Evolutionary conservation across 305 asterid genomes (phyloP).

Genomic region (Ajuga reptans): DNA sequence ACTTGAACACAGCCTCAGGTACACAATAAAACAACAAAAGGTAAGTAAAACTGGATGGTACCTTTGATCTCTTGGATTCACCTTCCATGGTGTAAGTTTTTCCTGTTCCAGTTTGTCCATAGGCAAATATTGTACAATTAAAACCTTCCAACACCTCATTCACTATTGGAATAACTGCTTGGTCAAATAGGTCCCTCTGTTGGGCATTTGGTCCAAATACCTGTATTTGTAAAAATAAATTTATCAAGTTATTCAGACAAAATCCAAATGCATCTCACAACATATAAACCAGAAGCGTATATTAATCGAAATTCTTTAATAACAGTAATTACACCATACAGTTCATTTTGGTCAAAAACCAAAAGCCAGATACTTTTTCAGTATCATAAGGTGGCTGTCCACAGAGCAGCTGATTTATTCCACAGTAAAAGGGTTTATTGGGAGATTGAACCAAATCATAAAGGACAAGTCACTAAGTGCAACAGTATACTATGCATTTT

Average conservation of each 20-base stretch:
- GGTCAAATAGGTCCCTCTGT: conserved; percentile 80
- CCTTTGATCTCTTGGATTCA: conserved; percentile 81
- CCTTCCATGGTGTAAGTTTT: conserved; percentile 72
- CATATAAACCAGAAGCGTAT: not conserved
- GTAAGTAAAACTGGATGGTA: conserved; percentile 18
- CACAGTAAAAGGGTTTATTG: not conserved
- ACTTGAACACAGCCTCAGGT: not conserved
- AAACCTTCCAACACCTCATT: conserved; percentile 85
- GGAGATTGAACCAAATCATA: not conserved
- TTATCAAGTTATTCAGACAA: not conserved
- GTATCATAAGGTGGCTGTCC: not conserved
- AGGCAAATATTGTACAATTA: conserved; percentile 90
- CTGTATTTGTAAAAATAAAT: conserved; percentile 28
- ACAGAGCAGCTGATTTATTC: not conserved
- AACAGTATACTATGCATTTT: not conserved
- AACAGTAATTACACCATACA: not conserved
- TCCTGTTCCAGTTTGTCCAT: conserved; percentile 95
- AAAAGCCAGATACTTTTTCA: not conserved
- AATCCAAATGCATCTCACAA: not conserved
- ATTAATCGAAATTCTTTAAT: not conserved
- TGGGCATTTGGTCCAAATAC: conserved; percentile 87
- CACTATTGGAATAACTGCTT: conserved; percentile 84
- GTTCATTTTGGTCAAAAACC: not conserved
- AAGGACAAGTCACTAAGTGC: not conserved
- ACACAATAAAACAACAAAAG: not conserved